Percentiles rank a stretch among this genome's conserved stretches.
Conservation (phyloP, 1,284 basidiomycete genomes). For the Boletus subluridellus region DNA sequence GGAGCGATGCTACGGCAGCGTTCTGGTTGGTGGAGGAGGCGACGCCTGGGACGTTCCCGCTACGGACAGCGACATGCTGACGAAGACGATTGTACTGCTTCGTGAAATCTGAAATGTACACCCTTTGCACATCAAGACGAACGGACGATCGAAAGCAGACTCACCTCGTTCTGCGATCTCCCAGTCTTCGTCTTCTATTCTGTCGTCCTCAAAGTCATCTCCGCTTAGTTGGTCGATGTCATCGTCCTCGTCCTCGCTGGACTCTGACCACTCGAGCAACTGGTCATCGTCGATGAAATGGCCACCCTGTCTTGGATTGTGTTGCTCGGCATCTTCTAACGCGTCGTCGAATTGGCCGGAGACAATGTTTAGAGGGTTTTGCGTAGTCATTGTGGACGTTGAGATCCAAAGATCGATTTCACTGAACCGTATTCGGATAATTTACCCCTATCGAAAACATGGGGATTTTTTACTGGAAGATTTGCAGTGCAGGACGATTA, state of each 20-base stretch:
- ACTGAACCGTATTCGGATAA: constrained; percentile 6
- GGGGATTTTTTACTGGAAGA: no score
- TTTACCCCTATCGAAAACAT: constrained; percentile 15
- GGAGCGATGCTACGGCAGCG: constrained; percentile 43
- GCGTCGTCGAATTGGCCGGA: constrained; percentile 57
- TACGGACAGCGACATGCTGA: constrained; percentile 76
- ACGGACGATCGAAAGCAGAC: constrained; percentile 8
- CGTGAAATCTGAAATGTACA: constrained; percentile 72
- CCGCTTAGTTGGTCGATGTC: constrained; percentile 40
- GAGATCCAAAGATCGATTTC: background rate
- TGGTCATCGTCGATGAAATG: constrained; percentile 49
- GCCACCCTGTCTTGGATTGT: constrained; percentile 34
- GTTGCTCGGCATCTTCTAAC: constrained; percentile 9
- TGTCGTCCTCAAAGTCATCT: constrained; percentile 50
- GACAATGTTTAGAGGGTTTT: constrained; percentile 27
- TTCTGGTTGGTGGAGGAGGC: constrained; percentile 48
- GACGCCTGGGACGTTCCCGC: constrained; percentile 58
- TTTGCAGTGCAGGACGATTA: background rate
- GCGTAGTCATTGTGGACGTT: constrained; percentile 18
- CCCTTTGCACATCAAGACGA: background rate
- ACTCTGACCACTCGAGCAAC: constrained; percentile 38
- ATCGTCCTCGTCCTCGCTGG: constrained; percentile 38
- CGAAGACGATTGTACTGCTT: constrained; percentile 93
- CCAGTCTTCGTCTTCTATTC: constrained; percentile 90
- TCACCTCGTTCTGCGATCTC: constrained; percentile 76